phyloP scores from a whole-genome alignment of 2,329 filamentous ascomycete species.

The Pezicula neosporulosa region DNA sequence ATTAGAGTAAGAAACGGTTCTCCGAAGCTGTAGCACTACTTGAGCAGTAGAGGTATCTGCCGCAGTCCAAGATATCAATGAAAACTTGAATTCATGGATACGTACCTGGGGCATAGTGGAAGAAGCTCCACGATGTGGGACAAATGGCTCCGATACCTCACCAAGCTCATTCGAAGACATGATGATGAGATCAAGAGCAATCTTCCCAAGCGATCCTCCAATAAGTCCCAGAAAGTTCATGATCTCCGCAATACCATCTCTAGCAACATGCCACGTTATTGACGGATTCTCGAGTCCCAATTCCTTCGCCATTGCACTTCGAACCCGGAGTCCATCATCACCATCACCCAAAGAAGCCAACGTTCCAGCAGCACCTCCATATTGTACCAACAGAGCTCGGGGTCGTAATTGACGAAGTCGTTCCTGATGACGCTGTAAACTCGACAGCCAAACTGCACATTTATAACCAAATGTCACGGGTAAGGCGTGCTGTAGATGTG shows the following conservation, averaged over 20 bases:
- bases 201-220: slow-evolving; percentile 50
- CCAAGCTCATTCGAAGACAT: slow-evolving; percentile 55
- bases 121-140: slow-evolving; percentile 49
- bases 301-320: slow-evolving; percentile 44
- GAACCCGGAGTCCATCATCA: slow-evolving; percentile 44
- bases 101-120: slow-evolving; percentile 47
- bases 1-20: too few relatives aligned
- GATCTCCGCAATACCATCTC: slow-evolving; percentile 51
- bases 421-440: slow-evolving; percentile 44
- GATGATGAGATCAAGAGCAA: slow-evolving; percentile 52
- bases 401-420: slow-evolving; percentile 42
- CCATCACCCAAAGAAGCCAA: slow-evolving; percentile 47
- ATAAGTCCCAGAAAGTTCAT: slow-evolving; percentile 49
- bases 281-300: slow-evolving; percentile 43
- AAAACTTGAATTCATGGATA: too few relatives aligned
- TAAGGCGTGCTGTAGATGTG: slow-evolving; percentile 54
- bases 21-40: too few relatives aligned
- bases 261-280: slow-evolving; percentile 55
- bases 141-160: slow-evolving; percentile 52
- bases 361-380: slow-evolving; percentile 53
- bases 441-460: slow-evolving; percentile 50
- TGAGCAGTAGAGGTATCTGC: too few relatives aligned
- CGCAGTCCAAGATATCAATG: too few relatives aligned
- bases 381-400: slow-evolving; percentile 48
- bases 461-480: slow-evolving; percentile 57